These are phyloP conservation scores for Apiotrichum siamense DNA, from an alignment of 1,284 basidiomycete species.

Conservation along the genomic window DNA sequence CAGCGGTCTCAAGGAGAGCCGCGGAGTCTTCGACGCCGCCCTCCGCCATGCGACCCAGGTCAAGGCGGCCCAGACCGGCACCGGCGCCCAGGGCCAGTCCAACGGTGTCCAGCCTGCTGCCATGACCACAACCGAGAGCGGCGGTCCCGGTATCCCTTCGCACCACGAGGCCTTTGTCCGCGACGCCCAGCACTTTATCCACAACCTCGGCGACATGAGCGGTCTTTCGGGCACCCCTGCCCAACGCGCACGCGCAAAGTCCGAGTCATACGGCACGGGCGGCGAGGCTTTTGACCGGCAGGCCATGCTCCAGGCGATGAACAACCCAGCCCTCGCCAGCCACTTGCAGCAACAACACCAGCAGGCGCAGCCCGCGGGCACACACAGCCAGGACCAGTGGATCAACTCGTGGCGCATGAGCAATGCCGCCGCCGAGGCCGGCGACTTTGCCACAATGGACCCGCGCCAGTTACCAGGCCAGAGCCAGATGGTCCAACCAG, in stretches of 20 bases:
- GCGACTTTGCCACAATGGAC: constrained; percentile 26
- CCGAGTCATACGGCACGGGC: constrained; percentile 36
- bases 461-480: constrained; percentile 34
- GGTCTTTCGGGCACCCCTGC: constrained; percentile 1
- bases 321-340: constrained; percentile 1
- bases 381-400: constrained; percentile 14
- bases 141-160: neutral
- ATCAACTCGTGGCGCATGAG: constrained; percentile 19
- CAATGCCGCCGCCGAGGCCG: constrained; percentile 6
- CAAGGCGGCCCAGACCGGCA: neutral
- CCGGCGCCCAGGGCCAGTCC: neutral
- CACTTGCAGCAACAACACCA: constrained; percentile 8
- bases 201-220: constrained; percentile 3
- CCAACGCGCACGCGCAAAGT: constrained; percentile 36
- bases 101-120: neutral
- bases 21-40: constrained; percentile 43
- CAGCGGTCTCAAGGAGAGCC: constrained; percentile 40
- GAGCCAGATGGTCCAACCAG: constrained; percentile 13
- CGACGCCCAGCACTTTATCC: constrained; percentile 9
- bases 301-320: constrained; percentile 27
- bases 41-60: constrained; percentile 28
- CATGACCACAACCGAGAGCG: constrained; percentile 1
- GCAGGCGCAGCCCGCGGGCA: neutral
- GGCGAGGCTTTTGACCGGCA: constrained; percentile 31
- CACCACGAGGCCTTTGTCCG: neutral